These are phyloP conservation scores for Cladorrhinum sp. DNA, from an alignment of 2,329 filamentous ascomycete genomes.

Conservation along the genomic window DNA sequence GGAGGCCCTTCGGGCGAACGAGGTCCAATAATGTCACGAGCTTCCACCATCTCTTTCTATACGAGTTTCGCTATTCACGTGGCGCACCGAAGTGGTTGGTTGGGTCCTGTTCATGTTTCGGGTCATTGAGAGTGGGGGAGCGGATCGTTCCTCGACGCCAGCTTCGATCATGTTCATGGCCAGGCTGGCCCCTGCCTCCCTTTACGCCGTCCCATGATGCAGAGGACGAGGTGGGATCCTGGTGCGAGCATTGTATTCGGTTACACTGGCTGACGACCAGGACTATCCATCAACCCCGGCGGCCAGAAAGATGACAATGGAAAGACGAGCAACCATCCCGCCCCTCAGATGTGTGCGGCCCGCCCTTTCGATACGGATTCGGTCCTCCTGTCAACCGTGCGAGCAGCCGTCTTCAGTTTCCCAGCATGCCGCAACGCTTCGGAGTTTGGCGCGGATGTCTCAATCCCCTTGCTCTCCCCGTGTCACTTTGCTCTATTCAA, in stretches of 20 bases:
- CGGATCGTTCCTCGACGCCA: neutral
- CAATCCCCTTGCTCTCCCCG: neutral
- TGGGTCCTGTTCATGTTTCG: neutral
- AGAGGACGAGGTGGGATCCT: neutral
- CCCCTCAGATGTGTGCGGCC: neutral
- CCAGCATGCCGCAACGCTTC: neutral
- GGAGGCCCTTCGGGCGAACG: neutral
- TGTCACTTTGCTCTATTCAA: neutral
- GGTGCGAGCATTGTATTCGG: neutral
- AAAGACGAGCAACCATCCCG: neutral
- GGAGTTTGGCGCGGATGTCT: neutral
- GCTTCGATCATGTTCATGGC: neutral
- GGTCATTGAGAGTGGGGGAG: neutral
- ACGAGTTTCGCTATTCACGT: conserved; percentile 3
- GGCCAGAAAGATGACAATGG: neutral
- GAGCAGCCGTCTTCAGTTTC: neutral
- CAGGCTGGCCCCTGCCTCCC: neutral
- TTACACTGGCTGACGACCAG: neutral
- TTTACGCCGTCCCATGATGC: neutral
- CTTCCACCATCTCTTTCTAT: conserved; percentile 2
- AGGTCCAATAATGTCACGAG: conserved; percentile 4
- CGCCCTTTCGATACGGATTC: neutral
- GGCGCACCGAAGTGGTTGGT: neutral
- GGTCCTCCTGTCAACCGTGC: neutral
- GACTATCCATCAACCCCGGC: neutral